Conservation (phyloP, 805 yeast genomes). For the Candida nonsorbophila region DNA sequence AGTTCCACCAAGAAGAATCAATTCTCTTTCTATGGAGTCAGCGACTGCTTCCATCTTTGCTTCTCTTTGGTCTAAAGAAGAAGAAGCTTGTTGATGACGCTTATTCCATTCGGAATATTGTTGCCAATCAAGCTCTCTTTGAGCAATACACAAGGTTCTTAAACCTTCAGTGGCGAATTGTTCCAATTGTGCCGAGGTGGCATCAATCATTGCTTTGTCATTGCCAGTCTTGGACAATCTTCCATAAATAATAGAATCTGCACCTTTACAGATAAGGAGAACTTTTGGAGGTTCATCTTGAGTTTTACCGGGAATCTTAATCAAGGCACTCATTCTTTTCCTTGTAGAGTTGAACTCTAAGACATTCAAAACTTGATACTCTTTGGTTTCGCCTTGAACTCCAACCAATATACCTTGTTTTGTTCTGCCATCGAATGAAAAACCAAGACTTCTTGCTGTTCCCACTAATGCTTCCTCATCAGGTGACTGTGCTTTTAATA, state of each 20-base stretch:
- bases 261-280: constrained; percentile 75
- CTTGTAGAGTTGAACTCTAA: constrained; percentile 80
- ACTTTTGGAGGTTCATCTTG: constrained; percentile 40
- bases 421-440: constrained; percentile 58
- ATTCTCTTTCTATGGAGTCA: constrained; percentile 63
- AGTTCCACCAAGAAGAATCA: constrained; percentile 71
- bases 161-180: constrained; percentile 80
- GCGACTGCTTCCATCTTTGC: constrained; percentile 71
- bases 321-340: constrained; percentile 82
- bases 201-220: constrained; percentile 47
- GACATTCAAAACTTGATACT: constrained; percentile 65
- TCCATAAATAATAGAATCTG: constrained; percentile 73
- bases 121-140: constrained; percentile 57
- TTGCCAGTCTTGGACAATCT: constrained; percentile 43
- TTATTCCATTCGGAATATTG: constrained; percentile 61
- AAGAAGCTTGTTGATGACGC: constrained; percentile 59
- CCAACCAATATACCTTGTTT: constrained; percentile 63
- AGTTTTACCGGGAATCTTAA: constrained; percentile 62
- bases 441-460: constrained; percentile 76
- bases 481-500: constrained; percentile 75
- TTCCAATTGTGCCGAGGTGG: constrained; percentile 70
- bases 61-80: constrained; percentile 60
- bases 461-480: constrained; percentile 85
- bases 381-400: constrained; percentile 65
- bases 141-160: constrained; percentile 77